Evolutionary conservation across 176 grass and related monocot genomes (phyloP).

Genomic region (Poa annua): DNA sequence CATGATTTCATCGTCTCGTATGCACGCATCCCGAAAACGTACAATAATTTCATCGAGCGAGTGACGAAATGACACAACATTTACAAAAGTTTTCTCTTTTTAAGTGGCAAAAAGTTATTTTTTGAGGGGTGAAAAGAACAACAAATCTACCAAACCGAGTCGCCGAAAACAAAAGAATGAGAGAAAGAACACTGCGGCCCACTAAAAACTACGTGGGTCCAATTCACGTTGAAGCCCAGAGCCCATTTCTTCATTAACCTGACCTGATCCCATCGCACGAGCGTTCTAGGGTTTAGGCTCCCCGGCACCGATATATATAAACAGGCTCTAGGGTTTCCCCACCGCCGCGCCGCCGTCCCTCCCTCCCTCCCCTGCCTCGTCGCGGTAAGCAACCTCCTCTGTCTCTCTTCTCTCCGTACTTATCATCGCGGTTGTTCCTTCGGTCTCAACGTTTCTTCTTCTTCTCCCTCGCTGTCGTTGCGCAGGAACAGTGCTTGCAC

Average conservation of each 20-base stretch:
- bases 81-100: no score
- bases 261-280: background rate
- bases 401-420: background rate
- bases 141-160: no score
- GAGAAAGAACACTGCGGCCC: background rate
- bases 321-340: constrained; percentile 22
- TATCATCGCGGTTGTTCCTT: background rate
- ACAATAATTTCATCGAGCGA: no score
- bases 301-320: constrained; percentile 5
- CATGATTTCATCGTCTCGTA: no score
- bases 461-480: background rate
- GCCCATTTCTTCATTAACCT: background rate
- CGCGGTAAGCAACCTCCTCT: constrained; percentile 24
- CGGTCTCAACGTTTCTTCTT: background rate
- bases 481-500: constrained; percentile 12
- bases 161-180: background rate
- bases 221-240: background rate
- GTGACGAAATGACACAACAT: no score
- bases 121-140: no score
- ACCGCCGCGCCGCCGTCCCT: constrained; percentile 21
- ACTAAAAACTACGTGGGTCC: background rate
- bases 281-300: constrained; percentile 10
- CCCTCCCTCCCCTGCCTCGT: background rate
- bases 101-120: no score
- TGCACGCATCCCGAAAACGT: no score